Base-by-base conservation (phyloP, 257 asterid genomes). In the Misopates orontium region DNA sequence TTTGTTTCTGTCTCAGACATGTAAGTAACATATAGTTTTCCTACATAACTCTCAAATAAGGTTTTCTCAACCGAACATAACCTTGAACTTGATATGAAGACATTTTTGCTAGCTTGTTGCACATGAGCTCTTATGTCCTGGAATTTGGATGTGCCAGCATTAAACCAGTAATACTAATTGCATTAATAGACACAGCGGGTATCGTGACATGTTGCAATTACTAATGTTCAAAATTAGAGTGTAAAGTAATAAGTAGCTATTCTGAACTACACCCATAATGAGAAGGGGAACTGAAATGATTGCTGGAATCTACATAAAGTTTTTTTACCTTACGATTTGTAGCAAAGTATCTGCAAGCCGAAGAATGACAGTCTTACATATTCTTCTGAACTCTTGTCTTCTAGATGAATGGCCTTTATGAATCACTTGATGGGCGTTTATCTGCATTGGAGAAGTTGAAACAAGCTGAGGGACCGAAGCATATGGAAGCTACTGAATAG, bases 391-490 rank as follows among this genome's bases (percentile, higher is more conserved):
- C 48, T 51, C 22, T 45, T 25, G 41, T 56, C 25, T 44, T 67
- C 39, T 68, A 91, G 98, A 62, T 83, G 71, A 83, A 76, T 73
- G 67, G 71, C 54, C 67, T 79, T 52, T 76, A 79, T 62, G 82
- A 82, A 72, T 78, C 94, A 23, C 79, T 91, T 73, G 95, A 90
- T 66, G 82, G 78, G 49, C 82, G 86, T 53, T 40, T 83, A 61
- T 80, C 80, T 15, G 70, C 82, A 60, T 49, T 90, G 78, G 97
- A 90, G 78, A 81, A 84, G 79, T 63, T 77, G 77, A 84, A 84
- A 71, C 79, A 81, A 66, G 88, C 47, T 2, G 87, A 87, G 72
- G 81, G 77, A 21, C 73, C 90, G 11, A 83, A 85, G 82, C 79
- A 64, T n/a, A 82, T 51, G 62, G 88, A 87, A 69, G 74, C 85